Conservation (phyloP, 108 stramenopile genomes). For the Pseudonitzschia multistriata region DNA sequence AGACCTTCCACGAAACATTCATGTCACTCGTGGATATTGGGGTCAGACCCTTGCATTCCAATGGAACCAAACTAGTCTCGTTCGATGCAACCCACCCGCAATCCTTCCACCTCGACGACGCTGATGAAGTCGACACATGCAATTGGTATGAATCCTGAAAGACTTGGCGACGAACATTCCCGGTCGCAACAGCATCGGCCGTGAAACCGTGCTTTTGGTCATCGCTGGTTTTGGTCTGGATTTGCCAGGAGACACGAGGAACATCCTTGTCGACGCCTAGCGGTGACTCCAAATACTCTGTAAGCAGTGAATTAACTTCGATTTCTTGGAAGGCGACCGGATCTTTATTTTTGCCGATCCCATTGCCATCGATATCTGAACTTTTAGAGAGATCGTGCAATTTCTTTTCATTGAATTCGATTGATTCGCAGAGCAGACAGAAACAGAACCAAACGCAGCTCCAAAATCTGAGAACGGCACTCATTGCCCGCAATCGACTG, state of each 20-base stretch:
- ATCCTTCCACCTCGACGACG: slow-evolving; percentile 2
- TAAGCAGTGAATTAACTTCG: slow-evolving; percentile 8
- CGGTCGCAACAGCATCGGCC: not conserved
- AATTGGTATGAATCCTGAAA: slow-evolving; percentile 11
- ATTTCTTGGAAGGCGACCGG: not conserved
- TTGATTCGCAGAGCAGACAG: too few species aligned
- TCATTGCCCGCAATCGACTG: too few species aligned
- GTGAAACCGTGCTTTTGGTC: not conserved
- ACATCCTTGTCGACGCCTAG: slow-evolving; percentile 21
- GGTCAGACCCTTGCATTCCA: slow-evolving; percentile 4
- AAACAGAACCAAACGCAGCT: too few species aligned
- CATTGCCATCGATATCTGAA: too few species aligned
- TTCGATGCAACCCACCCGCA: slow-evolving; percentile 10
- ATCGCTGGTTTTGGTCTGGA: slow-evolving; percentile 2
- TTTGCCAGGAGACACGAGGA: slow-evolving; percentile 29
- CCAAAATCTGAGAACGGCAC: too few species aligned
- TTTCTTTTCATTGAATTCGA: too few species aligned
- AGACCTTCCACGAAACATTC: slow-evolving; percentile 20
- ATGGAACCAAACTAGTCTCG: slow-evolving; percentile 9
- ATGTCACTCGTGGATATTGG: slow-evolving; percentile 12
- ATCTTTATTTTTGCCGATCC: too few species aligned
- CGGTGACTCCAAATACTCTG: slow-evolving; percentile 26
- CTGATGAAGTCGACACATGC: not conserved
- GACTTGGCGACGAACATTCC: not conserved
- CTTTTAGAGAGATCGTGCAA: too few species aligned